Conservation (phyloP, 257 asterid species). For the Fraxinus pennsylvanica region DNA sequence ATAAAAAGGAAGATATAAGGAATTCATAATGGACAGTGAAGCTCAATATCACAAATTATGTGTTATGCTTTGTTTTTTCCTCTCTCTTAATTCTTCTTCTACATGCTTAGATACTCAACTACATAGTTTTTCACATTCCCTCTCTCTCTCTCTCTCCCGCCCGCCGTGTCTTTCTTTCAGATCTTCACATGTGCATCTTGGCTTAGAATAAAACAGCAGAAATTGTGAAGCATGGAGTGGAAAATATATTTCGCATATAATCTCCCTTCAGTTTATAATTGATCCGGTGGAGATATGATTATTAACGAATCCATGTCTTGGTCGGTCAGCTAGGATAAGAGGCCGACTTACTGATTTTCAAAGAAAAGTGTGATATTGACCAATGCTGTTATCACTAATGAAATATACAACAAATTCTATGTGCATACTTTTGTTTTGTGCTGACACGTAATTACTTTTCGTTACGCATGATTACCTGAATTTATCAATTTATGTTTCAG, state of each 20-base stretch:
- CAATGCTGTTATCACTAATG: neutral
- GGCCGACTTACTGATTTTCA: neutral
- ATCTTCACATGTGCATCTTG: neutral
- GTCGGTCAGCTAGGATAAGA: neutral
- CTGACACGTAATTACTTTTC: conserved; percentile 5
- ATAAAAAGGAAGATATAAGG: neutral
- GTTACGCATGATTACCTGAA: conserved; percentile 17
- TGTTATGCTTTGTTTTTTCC: neutral
- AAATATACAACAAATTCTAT: neutral
- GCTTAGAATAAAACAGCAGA: neutral
- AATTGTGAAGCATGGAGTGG: neutral
- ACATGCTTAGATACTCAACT: neutral
- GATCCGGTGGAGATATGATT: neutral
- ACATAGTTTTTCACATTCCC: neutral
- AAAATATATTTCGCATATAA: neutral
- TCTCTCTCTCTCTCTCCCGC: neutral
- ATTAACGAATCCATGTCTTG: neutral
- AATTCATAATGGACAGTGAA: neutral
- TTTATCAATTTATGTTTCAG: conserved; percentile 49
- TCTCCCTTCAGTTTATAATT: neutral
- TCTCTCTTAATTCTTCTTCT: neutral
- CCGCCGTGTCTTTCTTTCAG: neutral
- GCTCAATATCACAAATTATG: neutral
- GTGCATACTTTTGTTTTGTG: conserved; percentile 8
- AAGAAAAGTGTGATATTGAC: neutral